phyloP scores from a whole-genome alignment of 176 grass and related monocot genomes.

The Juncus effusus region DNA sequence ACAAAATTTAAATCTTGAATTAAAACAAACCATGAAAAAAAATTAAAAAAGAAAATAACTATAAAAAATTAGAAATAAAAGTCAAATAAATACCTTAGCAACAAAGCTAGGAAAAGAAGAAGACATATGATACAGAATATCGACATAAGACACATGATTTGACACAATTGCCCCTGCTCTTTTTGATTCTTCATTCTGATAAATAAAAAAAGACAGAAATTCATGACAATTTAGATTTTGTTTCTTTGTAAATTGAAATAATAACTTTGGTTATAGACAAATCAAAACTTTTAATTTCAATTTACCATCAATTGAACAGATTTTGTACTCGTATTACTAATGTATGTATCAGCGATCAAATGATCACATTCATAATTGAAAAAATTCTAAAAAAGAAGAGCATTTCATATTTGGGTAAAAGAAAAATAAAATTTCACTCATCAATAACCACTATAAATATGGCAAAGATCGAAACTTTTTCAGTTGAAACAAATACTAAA shows the following conservation, averaged over 20 bases:
- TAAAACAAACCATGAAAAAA: no score
- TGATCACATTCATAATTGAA: no score
- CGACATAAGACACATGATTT: slow-evolving; percentile 88
- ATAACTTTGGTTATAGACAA: neutral
- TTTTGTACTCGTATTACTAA: no score
- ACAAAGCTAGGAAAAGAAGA: slow-evolving; percentile 91
- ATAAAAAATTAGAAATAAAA: no score
- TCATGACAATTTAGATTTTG: neutral
- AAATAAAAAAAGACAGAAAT: neutral
- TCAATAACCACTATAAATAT: no score
- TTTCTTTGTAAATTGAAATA: neutral
- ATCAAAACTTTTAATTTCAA: neutral
- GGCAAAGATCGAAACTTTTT: no score
- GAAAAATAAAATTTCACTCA: no score
- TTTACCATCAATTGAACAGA: neutral
- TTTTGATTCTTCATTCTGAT: slow-evolving; percentile 42
- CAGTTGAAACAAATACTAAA: no score
- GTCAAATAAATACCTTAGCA: slow-evolving; percentile 63
- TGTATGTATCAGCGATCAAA: no score
- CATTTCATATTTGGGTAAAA: no score
- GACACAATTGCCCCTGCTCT: slow-evolving; percentile 78
- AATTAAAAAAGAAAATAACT: no score
- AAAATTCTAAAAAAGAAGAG: no score
- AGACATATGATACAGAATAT: slow-evolving; percentile 99
- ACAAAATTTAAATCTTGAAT: neutral